Base-by-base conservation (phyloP, 176 grass and related monocot genomes). In the Triticum urartu region DNA sequence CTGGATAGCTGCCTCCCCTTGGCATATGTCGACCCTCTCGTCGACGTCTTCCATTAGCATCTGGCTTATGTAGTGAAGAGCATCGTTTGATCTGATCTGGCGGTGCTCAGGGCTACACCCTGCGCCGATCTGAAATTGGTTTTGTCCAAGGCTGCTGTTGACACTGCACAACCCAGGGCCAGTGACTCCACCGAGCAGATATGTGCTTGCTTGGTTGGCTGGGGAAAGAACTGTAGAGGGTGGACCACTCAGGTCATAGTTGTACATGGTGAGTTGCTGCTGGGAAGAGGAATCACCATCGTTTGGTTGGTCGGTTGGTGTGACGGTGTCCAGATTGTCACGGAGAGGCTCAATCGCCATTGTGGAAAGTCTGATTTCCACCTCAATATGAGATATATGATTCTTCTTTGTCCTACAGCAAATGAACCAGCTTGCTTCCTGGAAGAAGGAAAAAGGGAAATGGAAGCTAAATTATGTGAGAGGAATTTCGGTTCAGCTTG, bases 21-120 rank as follows among this genome's bases (percentile, higher is more conserved):
- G 63, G 71, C 72, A 32, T 5, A 3, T 17, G 75, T 28, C 11
- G 22, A 52, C 62, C 42, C 73, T 83, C 42, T 81, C 84, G 39
- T 92, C 74, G 3, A 70, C 22, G 64, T 89, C 87, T 25, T 87
- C 84, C 63, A 90, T 81, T 36, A 90, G 79, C 59, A 87, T 85
- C 35, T 67, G 39, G 67, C 61, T 93, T 72, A 90, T 82, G 87
- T 82, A 70, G 61, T 72, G 48, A 75, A 90, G 68, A 36, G 52
- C 18, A 24, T 76, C 75, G 32, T 85, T 59, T 66, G 87, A 79
- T 78, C 65, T 64, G 52, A n/a, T 83, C 81, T 5, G 68, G n/a
- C 12, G 35, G 26, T 79, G 62, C 48, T 79, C 87, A 52, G 4
- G 48, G 58, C 52, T 83, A 21, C 28, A 52, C 52, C 18, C 36